phyloP scores from a whole-genome alignment of 148 eudicot genomes.

The Nepenthes gracilis region DNA sequence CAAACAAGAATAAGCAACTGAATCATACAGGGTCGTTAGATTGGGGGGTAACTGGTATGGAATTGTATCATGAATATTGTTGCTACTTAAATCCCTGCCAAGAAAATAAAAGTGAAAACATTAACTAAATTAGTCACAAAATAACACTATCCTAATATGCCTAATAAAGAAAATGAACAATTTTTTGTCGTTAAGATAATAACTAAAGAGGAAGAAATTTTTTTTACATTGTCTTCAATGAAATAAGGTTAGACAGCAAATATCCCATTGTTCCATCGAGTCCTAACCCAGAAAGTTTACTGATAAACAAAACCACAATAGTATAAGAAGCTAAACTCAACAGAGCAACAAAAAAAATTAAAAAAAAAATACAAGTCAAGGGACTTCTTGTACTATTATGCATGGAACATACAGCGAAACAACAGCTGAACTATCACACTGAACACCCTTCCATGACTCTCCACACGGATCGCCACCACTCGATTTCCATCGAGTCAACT shows the following conservation, averaged over 20 bases:
- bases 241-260: conserved; percentile 44
- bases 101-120: conserved; percentile 7
- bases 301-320: conserved; percentile 26
- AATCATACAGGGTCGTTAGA: conserved; percentile 63
- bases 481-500: conserved; percentile 72
- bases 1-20: conserved; percentile 8
- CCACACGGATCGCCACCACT: conserved; percentile 91
- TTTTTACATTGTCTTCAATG: conserved; percentile 66
- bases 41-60: conserved; percentile 91
- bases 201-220: background rate
- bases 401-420: conserved; percentile 55
- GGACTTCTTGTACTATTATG: background rate
- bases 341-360: background rate
- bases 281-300: conserved; percentile 73
- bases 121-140: background rate
- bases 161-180: background rate
- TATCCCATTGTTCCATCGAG: conserved; percentile 84
- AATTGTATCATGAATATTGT: conserved; percentile 66
- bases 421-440: conserved; percentile 79
- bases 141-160: background rate
- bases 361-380: background rate
- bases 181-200: too few relatives aligned
- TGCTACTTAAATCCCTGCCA: conserved; percentile 79
- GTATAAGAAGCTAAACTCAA: conserved; percentile 4
- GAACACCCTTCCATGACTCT: conserved; percentile 88